phyloP scores from a whole-genome alignment of 2,329 filamentous ascomycete species.

The Penicillium sp. region DNA sequence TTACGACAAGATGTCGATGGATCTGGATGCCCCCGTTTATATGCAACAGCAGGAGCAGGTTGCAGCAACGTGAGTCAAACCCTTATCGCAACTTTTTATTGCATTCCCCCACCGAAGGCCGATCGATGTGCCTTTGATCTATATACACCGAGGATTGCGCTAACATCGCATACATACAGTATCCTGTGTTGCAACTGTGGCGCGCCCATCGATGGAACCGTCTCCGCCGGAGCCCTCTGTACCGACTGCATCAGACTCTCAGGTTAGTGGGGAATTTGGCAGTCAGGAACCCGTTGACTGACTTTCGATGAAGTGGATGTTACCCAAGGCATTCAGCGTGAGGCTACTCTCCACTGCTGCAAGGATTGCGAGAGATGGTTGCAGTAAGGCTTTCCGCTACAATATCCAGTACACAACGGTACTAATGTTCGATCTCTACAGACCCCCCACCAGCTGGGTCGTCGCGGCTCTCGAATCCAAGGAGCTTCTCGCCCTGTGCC shows the following conservation, averaged over 20 bases:
- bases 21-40: conserved; percentile 58
- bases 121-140: conserved; percentile 1
- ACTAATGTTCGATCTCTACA: not conserved
- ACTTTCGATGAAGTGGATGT: conserved; percentile 77
- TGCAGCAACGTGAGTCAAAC: conserved; percentile 57
- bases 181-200: conserved; percentile 99
- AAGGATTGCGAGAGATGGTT: conserved; percentile 94
- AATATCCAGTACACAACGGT: not conserved
- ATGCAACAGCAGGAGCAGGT: conserved; percentile 44
- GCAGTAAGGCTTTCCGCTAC: conserved; percentile 45
- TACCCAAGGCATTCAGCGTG: conserved; percentile 84
- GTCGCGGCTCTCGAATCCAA: conserved; percentile 82
- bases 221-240: conserved; percentile 82
- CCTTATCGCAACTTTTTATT: conserved; percentile 12
- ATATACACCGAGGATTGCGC: not conserved
- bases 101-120: conserved; percentile 15
- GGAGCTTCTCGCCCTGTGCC: conserved; percentile 87
- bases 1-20: conserved; percentile 48
- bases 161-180: conserved; percentile 43
- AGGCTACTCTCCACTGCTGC: conserved; percentile 88
- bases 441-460: conserved; percentile 80
- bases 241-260: conserved; percentile 88
- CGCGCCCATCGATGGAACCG: conserved; percentile 89
- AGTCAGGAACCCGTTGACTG: not conserved
- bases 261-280: not conserved